phyloP scores from a whole-genome alignment of 345 rosid genomes.

The Carallia brachiata region DNA sequence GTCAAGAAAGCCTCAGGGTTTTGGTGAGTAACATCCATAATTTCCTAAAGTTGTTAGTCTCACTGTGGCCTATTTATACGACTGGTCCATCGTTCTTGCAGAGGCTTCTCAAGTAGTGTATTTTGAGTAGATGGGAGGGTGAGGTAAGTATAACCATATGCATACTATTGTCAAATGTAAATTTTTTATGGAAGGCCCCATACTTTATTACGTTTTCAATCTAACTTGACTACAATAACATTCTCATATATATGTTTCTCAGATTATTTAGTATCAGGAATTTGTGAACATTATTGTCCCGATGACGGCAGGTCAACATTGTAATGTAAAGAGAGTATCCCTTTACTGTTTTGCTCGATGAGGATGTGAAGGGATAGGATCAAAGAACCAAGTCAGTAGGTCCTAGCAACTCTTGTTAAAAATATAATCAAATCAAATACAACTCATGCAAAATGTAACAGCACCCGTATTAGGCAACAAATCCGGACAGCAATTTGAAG shows the following conservation, averaged over 20 bases:
- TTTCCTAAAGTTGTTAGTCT: neutral
- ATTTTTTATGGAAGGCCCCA: neutral
- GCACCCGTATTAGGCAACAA: too few species aligned
- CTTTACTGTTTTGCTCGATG: too few species aligned
- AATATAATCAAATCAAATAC: too few species aligned
- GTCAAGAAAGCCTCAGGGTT: slow-evolving; percentile 57
- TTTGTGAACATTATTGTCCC: neutral
- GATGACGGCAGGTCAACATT: too few species aligned
- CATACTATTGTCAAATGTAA: neutral
- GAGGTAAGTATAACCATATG: neutral
- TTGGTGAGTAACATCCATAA: slow-evolving; percentile 42
- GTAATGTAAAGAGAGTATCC: too few species aligned
- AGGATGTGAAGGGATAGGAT: too few species aligned
- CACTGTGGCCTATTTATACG: neutral
- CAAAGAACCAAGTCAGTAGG: too few species aligned
- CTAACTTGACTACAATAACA: neutral
- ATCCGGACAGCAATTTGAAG: too few species aligned
- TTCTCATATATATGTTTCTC: neutral
- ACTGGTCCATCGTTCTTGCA: slow-evolving; percentile 21
- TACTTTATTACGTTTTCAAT: neutral
- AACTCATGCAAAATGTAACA: too few species aligned
- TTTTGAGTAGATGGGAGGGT: too few species aligned
- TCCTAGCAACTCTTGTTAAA: too few species aligned
- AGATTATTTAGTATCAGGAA: neutral
- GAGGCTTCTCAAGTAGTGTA: slow-evolving; percentile 41